Evolutionary conservation across 192 early-diverging fungal species (phyloP).

Genomic region (Linnemannia hyalina): DNA sequence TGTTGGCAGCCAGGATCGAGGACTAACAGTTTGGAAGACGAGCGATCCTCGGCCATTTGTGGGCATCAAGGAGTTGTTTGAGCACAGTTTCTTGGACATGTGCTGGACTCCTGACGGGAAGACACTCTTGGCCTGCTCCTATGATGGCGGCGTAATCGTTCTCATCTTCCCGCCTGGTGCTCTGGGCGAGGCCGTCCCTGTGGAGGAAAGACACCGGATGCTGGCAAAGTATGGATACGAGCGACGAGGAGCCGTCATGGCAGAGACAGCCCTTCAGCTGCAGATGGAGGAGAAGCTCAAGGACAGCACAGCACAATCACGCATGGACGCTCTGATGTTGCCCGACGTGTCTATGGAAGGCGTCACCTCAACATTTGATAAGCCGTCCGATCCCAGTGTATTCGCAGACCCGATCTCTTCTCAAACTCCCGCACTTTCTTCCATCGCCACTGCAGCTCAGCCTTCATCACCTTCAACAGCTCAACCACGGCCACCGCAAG

Average conservation of each 20-base stretch:
- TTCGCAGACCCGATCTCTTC: constrained; percentile 18
- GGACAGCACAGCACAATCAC: constrained; percentile 32
- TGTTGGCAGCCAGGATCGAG: constrained; percentile 90
- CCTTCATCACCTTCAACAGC: not conserved
- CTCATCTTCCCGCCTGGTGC: constrained; percentile 78
- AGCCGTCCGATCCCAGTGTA: constrained; percentile 31
- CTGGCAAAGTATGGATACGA: constrained; percentile 65
- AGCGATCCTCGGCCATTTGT: constrained; percentile 78
- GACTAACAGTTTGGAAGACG: constrained; percentile 91
- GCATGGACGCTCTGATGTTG: constrained; percentile 49
- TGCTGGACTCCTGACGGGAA: constrained; percentile 86
- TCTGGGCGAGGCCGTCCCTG: constrained; percentile 73
- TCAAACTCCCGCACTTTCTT: not conserved
- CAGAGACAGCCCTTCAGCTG: constrained; percentile 75
- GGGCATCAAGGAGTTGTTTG: constrained; percentile 79
- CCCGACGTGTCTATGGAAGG: constrained; percentile 49
- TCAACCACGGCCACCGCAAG: constrained; percentile 18
- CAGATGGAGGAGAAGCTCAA: constrained; percentile 71
- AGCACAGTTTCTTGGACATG: constrained; percentile 89
- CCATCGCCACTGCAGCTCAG: constrained; percentile 9
- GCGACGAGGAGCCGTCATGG: constrained; percentile 59
- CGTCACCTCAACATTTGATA: constrained; percentile 27
- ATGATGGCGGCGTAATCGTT: constrained; percentile 90
- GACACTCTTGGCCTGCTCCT: constrained; percentile 87
- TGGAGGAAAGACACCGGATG: constrained; percentile 70